Conservation (phyloP, 1,284 basidiomycete genomes). For the Ceratobasidium theobromae region DNA sequence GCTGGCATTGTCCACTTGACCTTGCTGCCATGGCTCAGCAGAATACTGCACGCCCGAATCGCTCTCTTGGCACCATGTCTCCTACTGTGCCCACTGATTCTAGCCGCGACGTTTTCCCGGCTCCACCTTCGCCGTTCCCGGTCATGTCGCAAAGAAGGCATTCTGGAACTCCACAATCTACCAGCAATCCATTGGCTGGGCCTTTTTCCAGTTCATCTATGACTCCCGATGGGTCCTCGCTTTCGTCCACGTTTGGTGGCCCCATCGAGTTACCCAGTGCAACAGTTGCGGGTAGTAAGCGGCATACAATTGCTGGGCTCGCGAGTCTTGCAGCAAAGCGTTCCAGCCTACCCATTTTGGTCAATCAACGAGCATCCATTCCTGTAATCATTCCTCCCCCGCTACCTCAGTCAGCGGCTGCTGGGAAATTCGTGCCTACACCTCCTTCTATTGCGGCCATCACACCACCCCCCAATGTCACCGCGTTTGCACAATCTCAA, state of each 20-base stretch:
- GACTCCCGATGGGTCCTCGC: slow-evolving; percentile 8
- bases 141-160: slow-evolving; percentile 12
- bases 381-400: slow-evolving; percentile 7
- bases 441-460: slow-evolving; percentile 50
- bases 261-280: slow-evolving; percentile 4
- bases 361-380: slow-evolving; percentile 28
- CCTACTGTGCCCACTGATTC: background rate
- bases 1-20: slow-evolving; percentile 87
- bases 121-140: slow-evolving; percentile 24
- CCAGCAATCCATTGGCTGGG: background rate
- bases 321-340: slow-evolving; percentile 33
- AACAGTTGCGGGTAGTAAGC: slow-evolving; percentile 58
- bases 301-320: slow-evolving; percentile 53
- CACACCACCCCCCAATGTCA: slow-evolving; percentile 38
- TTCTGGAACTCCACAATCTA: background rate
- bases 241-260: slow-evolving; percentile 3
- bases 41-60: slow-evolving; percentile 3
- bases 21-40: slow-evolving; percentile 45
- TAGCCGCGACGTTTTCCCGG: slow-evolving; percentile 9
- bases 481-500: slow-evolving; percentile 17
- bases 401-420: background rate
- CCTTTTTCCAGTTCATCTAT: slow-evolving; percentile 2
- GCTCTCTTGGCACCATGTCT: background rate
- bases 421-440: slow-evolving; percentile 41
- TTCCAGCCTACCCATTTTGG: slow-evolving; percentile 7